Evolutionary conservation across 441 rosid genomes (phyloP).

Genomic region (Isatis lusitanica): DNA sequence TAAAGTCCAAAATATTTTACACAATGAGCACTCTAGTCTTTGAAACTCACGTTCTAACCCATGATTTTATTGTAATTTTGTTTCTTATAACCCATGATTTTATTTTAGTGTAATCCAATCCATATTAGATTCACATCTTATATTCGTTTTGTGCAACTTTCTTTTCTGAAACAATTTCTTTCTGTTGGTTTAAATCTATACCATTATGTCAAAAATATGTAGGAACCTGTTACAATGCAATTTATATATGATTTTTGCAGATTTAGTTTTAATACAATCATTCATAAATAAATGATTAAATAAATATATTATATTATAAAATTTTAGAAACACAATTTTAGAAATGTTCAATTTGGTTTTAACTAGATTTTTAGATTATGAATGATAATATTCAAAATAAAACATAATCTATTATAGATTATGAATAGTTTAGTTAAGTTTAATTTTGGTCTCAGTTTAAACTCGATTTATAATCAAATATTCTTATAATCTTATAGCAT

Average conservation of each 20-base stretch:
- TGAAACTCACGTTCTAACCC: neutral
- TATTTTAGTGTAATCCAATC: neutral
- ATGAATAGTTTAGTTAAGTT: neutral
- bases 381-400: neutral
- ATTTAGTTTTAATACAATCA: neutral
- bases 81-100: neutral
- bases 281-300: neutral
- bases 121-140: neutral
- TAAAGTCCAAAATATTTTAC: constrained; percentile 26
- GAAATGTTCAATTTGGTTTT: neutral
- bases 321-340: neutral
- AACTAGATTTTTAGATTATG: neutral
- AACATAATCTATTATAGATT: neutral
- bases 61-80: neutral
- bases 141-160: neutral
- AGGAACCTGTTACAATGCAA: neutral
- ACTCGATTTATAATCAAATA: neutral
- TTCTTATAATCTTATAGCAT: neutral
- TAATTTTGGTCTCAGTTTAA: neutral
- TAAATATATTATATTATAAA: neutral
- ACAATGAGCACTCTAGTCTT: neutral
- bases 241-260: neutral
- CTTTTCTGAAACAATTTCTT: neutral
- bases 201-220: neutral
- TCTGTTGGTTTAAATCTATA: neutral